Conservation (phyloP, 2,329 filamentous ascomycete genomes). For the Macrophomina tecta region DNA sequence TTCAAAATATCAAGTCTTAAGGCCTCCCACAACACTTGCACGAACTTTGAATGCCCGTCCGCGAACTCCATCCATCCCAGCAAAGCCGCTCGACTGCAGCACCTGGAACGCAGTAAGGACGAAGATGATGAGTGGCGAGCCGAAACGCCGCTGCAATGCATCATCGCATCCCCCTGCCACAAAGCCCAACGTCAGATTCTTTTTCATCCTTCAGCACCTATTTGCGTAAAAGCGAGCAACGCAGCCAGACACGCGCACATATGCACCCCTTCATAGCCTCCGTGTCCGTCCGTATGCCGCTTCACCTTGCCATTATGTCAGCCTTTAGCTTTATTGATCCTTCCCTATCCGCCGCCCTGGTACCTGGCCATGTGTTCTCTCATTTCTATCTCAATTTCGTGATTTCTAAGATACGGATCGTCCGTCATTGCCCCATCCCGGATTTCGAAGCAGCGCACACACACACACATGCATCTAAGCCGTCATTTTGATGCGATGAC, state of each 20-base stretch:
- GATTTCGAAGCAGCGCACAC: neutral
- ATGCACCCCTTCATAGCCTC: slow-evolving; percentile 8
- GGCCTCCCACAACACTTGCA: slow-evolving; percentile 1
- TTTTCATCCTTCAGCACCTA: neutral
- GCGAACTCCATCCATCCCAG: neutral
- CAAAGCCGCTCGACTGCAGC: neutral
- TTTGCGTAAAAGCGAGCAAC: no score
- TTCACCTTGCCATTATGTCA: slow-evolving; percentile 10
- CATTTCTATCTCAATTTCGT: neutral
- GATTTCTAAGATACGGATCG: neutral
- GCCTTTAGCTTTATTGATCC: slow-evolving; percentile 1
- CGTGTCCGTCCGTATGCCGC: neutral
- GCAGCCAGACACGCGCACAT: neutral
- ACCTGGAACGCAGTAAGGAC: slow-evolving; percentile 1
- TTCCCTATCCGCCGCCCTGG: neutral
- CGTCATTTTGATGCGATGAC: neutral
- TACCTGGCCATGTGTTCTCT: neutral
- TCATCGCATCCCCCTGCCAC: slow-evolving; percentile 7
- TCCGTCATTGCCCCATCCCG: neutral
- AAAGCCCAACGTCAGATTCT: slow-evolving; percentile 19
- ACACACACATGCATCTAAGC: neutral
- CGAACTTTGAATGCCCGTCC: slow-evolving; percentile 16
- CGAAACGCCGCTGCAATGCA: neutral
- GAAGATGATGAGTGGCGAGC: slow-evolving; percentile 17
- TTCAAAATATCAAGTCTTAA: neutral